Percentiles rank a stretch among this genome's conserved stretches.
phyloP scores from a whole-genome alignment of 169 alveolate genomes.

The Plasmodium knowlesi region DNA sequence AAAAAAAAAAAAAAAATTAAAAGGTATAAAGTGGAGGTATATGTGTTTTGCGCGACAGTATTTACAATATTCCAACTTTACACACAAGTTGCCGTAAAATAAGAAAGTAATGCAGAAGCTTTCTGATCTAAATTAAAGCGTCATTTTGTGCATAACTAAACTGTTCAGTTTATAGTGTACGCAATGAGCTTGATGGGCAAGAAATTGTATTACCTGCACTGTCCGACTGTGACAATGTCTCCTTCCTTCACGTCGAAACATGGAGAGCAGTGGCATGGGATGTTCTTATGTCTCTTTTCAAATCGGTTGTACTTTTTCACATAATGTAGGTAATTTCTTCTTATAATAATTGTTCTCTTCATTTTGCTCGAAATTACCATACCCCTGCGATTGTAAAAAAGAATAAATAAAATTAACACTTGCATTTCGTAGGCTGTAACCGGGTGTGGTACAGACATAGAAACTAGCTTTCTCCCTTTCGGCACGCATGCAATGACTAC shows the following conservation, averaged over 20 bases:
- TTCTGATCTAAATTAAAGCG: neutral
- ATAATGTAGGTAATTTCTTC: constrained; percentile 99
- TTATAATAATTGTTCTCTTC: constrained; percentile 98
- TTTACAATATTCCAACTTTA: neutral
- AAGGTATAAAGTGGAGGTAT: neutral
- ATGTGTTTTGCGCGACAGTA: neutral
- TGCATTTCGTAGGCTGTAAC: neutral
- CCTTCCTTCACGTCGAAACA: constrained; percentile 98
- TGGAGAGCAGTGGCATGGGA: constrained; percentile 98
- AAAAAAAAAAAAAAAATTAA: constrained; percentile 82
- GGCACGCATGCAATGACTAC: neutral
- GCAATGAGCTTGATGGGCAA: neutral
- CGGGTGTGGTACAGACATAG: neutral
- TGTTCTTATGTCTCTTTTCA: constrained; percentile 99
- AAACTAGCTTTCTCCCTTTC: neutral
- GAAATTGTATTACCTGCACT: constrained; percentile 93
- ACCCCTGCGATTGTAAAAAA: constrained; percentile 89
- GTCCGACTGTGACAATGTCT: constrained; percentile 98
- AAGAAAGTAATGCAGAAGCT: neutral
- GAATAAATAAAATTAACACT: constrained; percentile 11
- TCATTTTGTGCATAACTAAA: neutral
- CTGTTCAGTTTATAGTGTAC: neutral
- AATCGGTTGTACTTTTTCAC: constrained; percentile 98
- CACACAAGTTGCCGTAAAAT: constrained; percentile 1
- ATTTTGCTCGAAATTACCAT: constrained; percentile 98